Evolutionary conservation across 495 filamentous ascomycete species (phyloP).

Genomic region (Saxispiralis lemnorum): DNA sequence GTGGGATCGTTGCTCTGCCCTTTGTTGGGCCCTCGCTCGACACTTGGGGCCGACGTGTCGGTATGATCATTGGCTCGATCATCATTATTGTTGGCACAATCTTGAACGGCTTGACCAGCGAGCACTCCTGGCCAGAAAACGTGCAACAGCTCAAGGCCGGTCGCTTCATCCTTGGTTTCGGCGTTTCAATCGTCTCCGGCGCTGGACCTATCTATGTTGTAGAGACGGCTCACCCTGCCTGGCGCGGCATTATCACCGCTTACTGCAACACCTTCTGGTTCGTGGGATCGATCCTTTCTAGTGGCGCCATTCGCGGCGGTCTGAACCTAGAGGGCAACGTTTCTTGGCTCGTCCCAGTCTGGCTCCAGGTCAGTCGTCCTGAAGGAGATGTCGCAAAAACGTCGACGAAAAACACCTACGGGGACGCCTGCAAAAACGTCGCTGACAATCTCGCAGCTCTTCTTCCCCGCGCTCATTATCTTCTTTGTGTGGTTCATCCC

Average conservation of each 20-base stretch:
- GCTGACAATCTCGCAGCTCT: slow-evolving; percentile 26
- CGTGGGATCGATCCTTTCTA: slow-evolving; percentile 36
- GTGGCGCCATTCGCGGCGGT: slow-evolving; percentile 30
- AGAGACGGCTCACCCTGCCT: slow-evolving; percentile 57
- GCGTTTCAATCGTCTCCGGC: slow-evolving; percentile 47
- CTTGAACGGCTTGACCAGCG: slow-evolving; percentile 38
- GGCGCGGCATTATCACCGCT: slow-evolving; percentile 46
- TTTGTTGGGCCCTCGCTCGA: slow-evolving; percentile 12
- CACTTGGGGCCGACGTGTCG: slow-evolving; percentile 35
- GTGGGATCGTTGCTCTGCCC: slow-evolving; percentile 8
- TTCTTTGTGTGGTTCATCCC: slow-evolving; percentile 21
- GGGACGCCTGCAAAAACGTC: too few relatives aligned
- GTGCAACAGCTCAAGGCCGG: slow-evolving; percentile 48
- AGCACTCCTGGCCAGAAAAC: slow-evolving; percentile 28
- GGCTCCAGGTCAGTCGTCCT: slow-evolving; percentile 24
- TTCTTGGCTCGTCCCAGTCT: slow-evolving; percentile 46
- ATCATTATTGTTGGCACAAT: slow-evolving; percentile 48
- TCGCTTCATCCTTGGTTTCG: slow-evolving; percentile 62
- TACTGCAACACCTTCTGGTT: slow-evolving; percentile 32
- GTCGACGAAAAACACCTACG: too few relatives aligned
- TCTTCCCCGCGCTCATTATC: slow-evolving; percentile 32
- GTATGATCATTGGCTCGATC: slow-evolving; percentile 44
- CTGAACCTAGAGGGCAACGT: slow-evolving; percentile 26
- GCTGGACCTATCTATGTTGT: slow-evolving; percentile 58
- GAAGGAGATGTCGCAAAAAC: too few relatives aligned